Percentiles rank a stretch among this genome's conserved stretches.
Conservation (phyloP, 129 eudicot species). For the Lactuca saligna region DNA sequence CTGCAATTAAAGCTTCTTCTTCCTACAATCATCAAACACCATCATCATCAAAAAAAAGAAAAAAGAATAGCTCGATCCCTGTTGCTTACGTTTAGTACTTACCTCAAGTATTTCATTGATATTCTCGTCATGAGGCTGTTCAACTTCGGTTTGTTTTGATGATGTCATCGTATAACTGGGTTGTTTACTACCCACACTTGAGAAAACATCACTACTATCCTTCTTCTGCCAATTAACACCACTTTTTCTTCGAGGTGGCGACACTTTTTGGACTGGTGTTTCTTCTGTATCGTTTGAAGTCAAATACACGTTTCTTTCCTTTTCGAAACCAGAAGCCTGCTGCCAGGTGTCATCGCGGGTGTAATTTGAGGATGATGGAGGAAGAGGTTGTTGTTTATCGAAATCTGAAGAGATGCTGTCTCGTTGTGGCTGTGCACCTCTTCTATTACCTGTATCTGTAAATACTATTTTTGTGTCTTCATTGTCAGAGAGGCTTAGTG, state of each 20-base stretch:
- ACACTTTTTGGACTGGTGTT: constrained; percentile 75
- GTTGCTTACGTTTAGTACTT: constrained; percentile 5
- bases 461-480: constrained; percentile 53
- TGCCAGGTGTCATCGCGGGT: constrained; percentile 47
- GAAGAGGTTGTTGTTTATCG: constrained; percentile 50
- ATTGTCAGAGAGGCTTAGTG: constrained; percentile 44
- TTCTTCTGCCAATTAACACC: constrained; percentile 47
- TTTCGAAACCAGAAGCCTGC: constrained; percentile 37
- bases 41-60: not conserved
- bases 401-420: constrained; percentile 54
- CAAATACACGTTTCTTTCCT: constrained; percentile 46
- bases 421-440: constrained; percentile 53
- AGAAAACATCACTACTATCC: constrained; percentile 48
- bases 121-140: constrained; percentile 65
- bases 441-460: constrained; percentile 54
- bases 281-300: constrained; percentile 60
- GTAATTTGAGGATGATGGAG: constrained; percentile 53
- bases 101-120: constrained; percentile 90
- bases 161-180: constrained; percentile 29
- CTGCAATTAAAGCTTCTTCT: constrained; percentile 91
- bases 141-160: constrained; percentile 50
- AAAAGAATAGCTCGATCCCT: too few species aligned
- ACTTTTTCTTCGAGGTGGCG: constrained; percentile 82
- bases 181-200: constrained; percentile 47
- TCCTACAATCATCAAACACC: constrained; percentile 47